phyloP scores from a whole-genome alignment of 257 asterid species.

The Mitragyna speciosa region DNA sequence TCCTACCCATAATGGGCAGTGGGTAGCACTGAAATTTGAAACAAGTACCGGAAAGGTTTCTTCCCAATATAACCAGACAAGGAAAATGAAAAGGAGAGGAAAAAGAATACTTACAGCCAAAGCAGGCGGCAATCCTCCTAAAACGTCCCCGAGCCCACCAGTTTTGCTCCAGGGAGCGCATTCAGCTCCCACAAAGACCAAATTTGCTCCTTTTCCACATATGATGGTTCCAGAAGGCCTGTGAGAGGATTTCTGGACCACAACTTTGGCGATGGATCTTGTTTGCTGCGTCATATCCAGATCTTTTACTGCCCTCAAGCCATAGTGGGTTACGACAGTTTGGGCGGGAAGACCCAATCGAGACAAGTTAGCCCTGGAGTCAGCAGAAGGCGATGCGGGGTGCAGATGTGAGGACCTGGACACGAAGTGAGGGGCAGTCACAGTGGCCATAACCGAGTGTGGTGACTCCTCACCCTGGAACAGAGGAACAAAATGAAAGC shows the following conservation, averaged over 20 bases:
- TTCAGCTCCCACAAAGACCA: constrained; percentile 68
- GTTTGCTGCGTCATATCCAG: constrained; percentile 33
- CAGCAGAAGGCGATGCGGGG: constrained; percentile 35
- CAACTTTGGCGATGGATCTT: constrained; percentile 33
- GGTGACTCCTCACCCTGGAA: constrained; percentile 26
- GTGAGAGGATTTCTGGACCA: constrained; percentile 22
- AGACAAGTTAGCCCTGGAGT: constrained; percentile 39
- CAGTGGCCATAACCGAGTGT: constrained; percentile 50
- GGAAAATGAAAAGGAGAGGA: not conserved
- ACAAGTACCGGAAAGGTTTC: too few relatives aligned
- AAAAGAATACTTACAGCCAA: constrained; percentile 56
- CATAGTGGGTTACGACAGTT: constrained; percentile 49
- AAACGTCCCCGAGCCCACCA: constrained; percentile 97
- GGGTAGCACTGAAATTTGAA: too few relatives aligned
- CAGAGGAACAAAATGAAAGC: not conserved
- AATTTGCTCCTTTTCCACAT: constrained; percentile 62
- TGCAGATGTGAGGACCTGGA: constrained; percentile 38
- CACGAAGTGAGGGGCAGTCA: constrained; percentile 63
- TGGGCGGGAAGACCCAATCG: constrained; percentile 55
- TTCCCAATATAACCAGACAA: not conserved
- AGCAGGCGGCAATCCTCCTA: constrained; percentile 97
- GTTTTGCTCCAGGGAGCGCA: constrained; percentile 97
- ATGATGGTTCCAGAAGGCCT: constrained; percentile 37
- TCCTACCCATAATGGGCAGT: too few relatives aligned
- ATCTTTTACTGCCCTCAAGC: constrained; percentile 55